These are phyloP conservation scores for Diacronema lutheri DNA, from an alignment of 78 protist species.

Conservation along the genomic window DNA sequence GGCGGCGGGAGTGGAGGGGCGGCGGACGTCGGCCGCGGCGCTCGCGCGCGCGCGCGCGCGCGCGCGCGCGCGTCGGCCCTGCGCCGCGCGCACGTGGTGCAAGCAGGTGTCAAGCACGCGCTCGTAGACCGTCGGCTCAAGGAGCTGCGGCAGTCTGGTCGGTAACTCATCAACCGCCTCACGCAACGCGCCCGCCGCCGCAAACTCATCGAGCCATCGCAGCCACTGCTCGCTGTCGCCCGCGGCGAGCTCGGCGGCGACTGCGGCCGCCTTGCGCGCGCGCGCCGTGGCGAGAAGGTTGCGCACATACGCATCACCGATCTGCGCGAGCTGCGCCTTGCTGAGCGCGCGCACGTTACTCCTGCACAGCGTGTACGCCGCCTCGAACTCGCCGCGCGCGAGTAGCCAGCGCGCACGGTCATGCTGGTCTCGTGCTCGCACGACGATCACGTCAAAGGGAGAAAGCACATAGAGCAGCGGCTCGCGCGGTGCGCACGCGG, in stretches of 20 bases:
- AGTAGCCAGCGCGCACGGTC: conserved; percentile 33
- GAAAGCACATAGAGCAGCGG: background rate
- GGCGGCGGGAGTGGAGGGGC: too few species aligned
- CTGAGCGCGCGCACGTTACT: background rate
- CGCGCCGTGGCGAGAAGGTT: background rate
- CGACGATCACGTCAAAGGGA: conserved; percentile 23
- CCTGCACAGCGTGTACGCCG: background rate
- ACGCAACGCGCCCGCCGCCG: background rate
- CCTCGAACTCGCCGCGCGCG: background rate
- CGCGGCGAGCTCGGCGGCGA: too few species aligned
- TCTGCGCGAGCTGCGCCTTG: background rate
- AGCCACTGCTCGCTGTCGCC: background rate
- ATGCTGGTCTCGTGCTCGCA: background rate
- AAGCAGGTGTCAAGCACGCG: too few species aligned
- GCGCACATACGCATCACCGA: background rate
- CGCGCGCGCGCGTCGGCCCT: too few species aligned
- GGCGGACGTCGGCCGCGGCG: too few species aligned
- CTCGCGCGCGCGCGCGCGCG: too few species aligned
- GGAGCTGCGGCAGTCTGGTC: background rate
- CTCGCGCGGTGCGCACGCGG: background rate
- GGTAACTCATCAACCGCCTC: background rate
- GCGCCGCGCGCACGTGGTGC: too few species aligned
- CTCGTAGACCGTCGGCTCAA: background rate
- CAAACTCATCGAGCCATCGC: too few species aligned
- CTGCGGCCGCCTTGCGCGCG: too few species aligned